Percentiles rank a stretch among this genome's conserved stretches.
Evolutionary conservation across 23 red algal species (phyloP).

Genomic region (Gracilaria domingensis): DNA sequence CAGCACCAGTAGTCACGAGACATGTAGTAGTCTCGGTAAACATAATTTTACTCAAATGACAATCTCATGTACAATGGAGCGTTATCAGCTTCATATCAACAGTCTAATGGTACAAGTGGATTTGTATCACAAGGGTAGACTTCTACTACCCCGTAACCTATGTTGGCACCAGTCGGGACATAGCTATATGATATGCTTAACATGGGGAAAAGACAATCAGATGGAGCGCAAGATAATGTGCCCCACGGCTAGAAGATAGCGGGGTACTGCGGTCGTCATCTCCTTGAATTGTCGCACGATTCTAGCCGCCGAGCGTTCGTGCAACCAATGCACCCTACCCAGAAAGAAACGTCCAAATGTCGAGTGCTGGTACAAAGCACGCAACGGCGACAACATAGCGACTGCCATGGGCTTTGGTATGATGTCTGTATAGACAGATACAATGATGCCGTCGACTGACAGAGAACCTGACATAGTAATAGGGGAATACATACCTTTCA

Average conservation of each 20-base stretch:
- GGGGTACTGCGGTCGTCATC: neutral
- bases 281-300: neutral
- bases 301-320: conserved; percentile 24
- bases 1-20: neutral
- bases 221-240: neutral
- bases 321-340: neutral
- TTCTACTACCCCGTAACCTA: neutral
- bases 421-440: conserved; percentile 47
- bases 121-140: neutral
- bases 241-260: neutral
- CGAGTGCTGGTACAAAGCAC: conserved; percentile 25
- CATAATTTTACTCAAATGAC: neutral
- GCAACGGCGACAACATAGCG: conserved; percentile 40
- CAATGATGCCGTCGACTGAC: conserved; percentile 45
- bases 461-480: conserved; percentile 22
- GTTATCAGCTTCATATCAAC: neutral
- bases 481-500: conserved; percentile 51
- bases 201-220: neutral
- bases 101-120: neutral
- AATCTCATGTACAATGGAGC: conserved; percentile 1
- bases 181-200: neutral
- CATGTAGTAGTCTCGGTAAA: neutral
- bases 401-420: conserved; percentile 15
- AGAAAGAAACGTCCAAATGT: conserved; percentile 10
- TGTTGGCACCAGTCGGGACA: neutral